These are phyloP conservation scores for Macrophomina phaseolina DNA, from an alignment of 2,329 filamentous ascomycete species.

Conservation along the genomic window DNA sequence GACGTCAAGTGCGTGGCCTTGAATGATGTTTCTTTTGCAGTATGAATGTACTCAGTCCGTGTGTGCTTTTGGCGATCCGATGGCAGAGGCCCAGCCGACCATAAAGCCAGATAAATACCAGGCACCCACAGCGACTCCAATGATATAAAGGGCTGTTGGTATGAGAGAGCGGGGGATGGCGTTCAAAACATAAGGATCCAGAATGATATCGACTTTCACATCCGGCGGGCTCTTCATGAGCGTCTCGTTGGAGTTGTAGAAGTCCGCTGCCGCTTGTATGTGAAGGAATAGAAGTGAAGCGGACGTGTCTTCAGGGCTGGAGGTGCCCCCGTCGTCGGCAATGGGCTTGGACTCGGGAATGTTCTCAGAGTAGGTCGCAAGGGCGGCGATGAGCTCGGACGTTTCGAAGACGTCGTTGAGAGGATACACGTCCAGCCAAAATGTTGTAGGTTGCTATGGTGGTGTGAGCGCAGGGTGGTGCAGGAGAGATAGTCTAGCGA, in stretches of 20 bases:
- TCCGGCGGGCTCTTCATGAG: conserved; percentile 78
- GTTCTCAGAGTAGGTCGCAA: conserved; percentile 65
- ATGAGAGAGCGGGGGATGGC: conserved; percentile 78
- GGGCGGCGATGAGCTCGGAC: conserved; percentile 67
- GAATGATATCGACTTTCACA: conserved; percentile 78
- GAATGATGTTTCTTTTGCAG: not conserved
- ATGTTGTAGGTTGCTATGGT: conserved; percentile 81
- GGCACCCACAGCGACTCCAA: conserved; percentile 61
- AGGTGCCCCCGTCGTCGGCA: conserved; percentile 21
- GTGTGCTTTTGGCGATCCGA: conserved; percentile 38
- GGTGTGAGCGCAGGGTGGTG: conserved; percentile 19
- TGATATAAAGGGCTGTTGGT: conserved; percentile 73
- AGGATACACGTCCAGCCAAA: conserved; percentile 70
- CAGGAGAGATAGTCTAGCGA: not conserved
- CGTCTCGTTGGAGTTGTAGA: conserved; percentile 74
- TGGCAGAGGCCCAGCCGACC: conserved; percentile 39
- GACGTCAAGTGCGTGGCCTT: not conserved
- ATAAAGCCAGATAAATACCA: conserved; percentile 58
- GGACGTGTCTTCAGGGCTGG: conserved; percentile 19
- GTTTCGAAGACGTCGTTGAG: conserved; percentile 66
- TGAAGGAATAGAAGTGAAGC: conserved; percentile 72
- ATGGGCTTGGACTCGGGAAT: conserved; percentile 33
- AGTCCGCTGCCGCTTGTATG: conserved; percentile 79
- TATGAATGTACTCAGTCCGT: conserved; percentile 35
- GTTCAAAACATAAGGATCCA: conserved; percentile 85